phyloP scores from a whole-genome alignment of 306 rosid species.

The Sophora flavescens region DNA sequence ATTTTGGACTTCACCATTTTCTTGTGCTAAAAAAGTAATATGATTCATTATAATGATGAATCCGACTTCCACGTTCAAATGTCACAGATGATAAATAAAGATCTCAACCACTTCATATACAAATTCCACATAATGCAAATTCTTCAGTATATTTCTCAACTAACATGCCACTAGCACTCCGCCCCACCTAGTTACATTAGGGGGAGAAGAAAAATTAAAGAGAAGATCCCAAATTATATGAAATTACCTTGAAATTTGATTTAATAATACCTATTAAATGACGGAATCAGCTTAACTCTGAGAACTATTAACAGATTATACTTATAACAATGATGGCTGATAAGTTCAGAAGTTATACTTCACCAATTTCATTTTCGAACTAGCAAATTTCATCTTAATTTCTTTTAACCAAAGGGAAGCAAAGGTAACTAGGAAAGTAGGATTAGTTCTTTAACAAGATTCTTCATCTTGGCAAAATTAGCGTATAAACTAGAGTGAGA shows the following conservation, averaged over 20 bases:
- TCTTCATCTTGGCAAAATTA: conserved; percentile 15
- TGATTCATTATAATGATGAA: conserved; percentile 12
- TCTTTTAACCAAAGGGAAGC: conserved; percentile 29
- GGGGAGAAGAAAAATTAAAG: conserved; percentile 6
- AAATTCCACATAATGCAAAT: conserved; percentile 28
- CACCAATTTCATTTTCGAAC: conserved; percentile 10
- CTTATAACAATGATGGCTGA: conserved; percentile 13
- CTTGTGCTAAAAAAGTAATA: background rate
- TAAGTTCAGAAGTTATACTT: conserved; percentile 19
- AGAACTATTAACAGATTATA: conserved; percentile 10
- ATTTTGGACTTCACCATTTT: conserved; percentile 10
- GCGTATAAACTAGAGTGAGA: conserved; percentile 33
- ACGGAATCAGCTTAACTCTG: background rate
- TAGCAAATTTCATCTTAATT: conserved; percentile 15
- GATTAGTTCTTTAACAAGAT: conserved; percentile 21
- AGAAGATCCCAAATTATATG: background rate
- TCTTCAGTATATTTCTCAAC: conserved; percentile 25
- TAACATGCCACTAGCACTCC: conserved; percentile 28
- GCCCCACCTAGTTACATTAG: conserved; percentile 4
- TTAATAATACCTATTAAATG: background rate
- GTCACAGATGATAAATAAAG: conserved; percentile 7
- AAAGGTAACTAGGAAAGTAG: conserved; percentile 27
- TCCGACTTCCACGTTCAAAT: conserved; percentile 24
- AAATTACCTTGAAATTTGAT: conserved; percentile 14
- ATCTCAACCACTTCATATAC: conserved; percentile 27